Conservation (phyloP, 2,329 filamentous ascomycete genomes). For the Bipolaris bicolor region DNA sequence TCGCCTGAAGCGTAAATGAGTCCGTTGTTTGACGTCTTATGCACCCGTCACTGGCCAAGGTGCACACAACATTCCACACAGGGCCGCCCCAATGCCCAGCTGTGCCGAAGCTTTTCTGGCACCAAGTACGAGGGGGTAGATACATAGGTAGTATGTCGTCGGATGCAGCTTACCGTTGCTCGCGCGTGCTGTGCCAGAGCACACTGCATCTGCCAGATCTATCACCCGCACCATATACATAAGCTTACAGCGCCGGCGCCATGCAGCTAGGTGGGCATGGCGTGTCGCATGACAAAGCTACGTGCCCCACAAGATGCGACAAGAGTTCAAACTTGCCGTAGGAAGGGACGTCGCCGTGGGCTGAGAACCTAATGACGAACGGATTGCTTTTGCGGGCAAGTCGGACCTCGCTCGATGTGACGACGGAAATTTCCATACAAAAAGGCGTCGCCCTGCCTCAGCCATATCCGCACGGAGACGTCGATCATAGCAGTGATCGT, state of each 20-base stretch:
- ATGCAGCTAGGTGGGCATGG: slow-evolving; percentile 23
- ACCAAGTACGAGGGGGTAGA: slow-evolving; percentile 9
- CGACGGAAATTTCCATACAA: slow-evolving; percentile 19
- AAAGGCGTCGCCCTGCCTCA: slow-evolving; percentile 29
- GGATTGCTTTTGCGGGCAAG: slow-evolving; percentile 14
- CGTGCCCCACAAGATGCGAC: slow-evolving; percentile 20
- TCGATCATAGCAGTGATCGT: slow-evolving; percentile 40
- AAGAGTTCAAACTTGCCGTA: slow-evolving; percentile 25
- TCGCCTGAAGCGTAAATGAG: slow-evolving; percentile 32
- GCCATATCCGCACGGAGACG: slow-evolving; percentile 41
- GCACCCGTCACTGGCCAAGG: slow-evolving; percentile 17
- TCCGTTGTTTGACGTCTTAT: slow-evolving; percentile 36
- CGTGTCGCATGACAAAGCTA: slow-evolving; percentile 25
- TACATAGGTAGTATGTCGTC: slow-evolving; percentile 13
- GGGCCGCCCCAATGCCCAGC: slow-evolving; percentile 9
- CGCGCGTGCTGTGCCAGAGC: slow-evolving; percentile 21
- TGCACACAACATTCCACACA: slow-evolving; percentile 2
- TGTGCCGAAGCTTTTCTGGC: slow-evolving; percentile 13
- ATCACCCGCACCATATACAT: slow-evolving; percentile 30
- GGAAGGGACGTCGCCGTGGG: slow-evolving; percentile 16
- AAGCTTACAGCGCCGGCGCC: slow-evolving; percentile 24
- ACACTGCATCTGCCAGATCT: slow-evolving; percentile 31
- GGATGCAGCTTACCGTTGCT: slow-evolving; percentile 29
- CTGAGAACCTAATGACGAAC: slow-evolving; percentile 19
- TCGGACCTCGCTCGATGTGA: slow-evolving; percentile 13